Evolutionary conservation across 2,329 filamentous ascomycete species (phyloP).

Genomic region (Beauveria scarabaeidicola): DNA sequence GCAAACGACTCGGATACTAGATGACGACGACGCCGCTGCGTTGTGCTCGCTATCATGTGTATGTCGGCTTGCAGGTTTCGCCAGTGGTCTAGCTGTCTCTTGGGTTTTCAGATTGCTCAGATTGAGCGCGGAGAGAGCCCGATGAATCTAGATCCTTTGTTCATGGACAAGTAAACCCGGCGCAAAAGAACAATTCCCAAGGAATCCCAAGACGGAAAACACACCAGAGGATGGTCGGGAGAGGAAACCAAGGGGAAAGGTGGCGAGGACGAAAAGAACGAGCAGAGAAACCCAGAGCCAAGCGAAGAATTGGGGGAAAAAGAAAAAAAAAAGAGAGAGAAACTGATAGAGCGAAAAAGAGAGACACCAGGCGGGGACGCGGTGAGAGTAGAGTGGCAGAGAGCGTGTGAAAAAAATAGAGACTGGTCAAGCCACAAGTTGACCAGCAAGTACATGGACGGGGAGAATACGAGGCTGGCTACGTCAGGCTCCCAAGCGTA

Average conservation of each 20-base stretch:
- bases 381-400: not conserved
- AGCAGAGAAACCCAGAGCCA: not conserved
- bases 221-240: not conserved
- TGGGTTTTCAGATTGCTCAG: not conserved
- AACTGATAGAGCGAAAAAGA: not conserved
- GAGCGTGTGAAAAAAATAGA: not conserved
- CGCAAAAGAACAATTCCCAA: too few species aligned
- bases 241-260: not conserved
- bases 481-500: not conserved
- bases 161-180: not conserved
- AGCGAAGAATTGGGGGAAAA: not conserved
- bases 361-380: conserved; percentile 8
- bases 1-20: not conserved
- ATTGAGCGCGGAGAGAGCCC: not conserved
- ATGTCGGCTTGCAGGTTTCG: not conserved
- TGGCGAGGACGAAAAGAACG: not conserved
- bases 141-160: not conserved
- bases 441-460: not conserved
- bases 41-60: not conserved
- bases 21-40: not conserved
- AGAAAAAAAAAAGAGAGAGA: not conserved
- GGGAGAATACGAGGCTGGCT: conserved; percentile 3
- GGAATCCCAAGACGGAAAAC: not conserved
- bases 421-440: not conserved
- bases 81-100: not conserved